phyloP scores from a whole-genome alignment of 768 basidiomycete species.

The Boletales sp. region DNA sequence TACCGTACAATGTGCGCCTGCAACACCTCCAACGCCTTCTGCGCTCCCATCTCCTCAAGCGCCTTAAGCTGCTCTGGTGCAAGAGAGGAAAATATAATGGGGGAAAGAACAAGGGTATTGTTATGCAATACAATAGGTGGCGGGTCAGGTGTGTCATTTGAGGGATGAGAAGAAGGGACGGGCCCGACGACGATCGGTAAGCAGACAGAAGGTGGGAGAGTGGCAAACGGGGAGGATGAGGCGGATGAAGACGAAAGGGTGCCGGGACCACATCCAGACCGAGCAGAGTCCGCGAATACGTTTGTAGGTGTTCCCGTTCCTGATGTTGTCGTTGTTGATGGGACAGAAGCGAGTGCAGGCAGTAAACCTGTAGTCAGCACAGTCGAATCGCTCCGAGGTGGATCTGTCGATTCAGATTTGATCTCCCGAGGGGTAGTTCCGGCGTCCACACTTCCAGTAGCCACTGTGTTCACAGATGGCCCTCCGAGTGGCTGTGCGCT shows the following conservation, averaged over 20 bases:
- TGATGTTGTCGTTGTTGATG: conserved; percentile 4
- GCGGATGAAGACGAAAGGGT: conserved; percentile 11
- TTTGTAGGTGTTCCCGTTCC: conserved; percentile 8
- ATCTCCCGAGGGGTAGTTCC: not conserved
- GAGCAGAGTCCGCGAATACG: conserved; percentile 9
- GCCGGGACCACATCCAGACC: conserved; percentile 1
- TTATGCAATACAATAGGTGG: conserved; percentile 78
- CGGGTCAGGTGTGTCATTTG: conserved; percentile 42
- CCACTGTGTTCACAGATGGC: too few relatives aligned
- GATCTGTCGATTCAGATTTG: conserved; percentile 6
- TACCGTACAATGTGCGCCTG: conserved; percentile 84
- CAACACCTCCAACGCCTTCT: conserved; percentile 75
- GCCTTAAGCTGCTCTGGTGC: conserved; percentile 69
- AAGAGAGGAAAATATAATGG: conserved; percentile 77
- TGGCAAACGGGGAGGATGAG: conserved; percentile 22
- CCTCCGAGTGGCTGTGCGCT: not conserved
- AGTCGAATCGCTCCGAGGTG: conserved; percentile 1
- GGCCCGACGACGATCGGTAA: conserved; percentile 78
- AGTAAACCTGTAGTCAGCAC: not conserved
- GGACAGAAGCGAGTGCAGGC: not conserved
- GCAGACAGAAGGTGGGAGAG: conserved; percentile 45
- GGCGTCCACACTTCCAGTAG: too few relatives aligned
- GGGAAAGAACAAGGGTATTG: conserved; percentile 80
- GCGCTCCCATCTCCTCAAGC: conserved; percentile 76
- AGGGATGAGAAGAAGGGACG: conserved; percentile 59